These are phyloP conservation scores for Coniochaeta pulveracea DNA, from an alignment of 2,329 filamentous ascomycete genomes.

Conservation along the genomic window DNA sequence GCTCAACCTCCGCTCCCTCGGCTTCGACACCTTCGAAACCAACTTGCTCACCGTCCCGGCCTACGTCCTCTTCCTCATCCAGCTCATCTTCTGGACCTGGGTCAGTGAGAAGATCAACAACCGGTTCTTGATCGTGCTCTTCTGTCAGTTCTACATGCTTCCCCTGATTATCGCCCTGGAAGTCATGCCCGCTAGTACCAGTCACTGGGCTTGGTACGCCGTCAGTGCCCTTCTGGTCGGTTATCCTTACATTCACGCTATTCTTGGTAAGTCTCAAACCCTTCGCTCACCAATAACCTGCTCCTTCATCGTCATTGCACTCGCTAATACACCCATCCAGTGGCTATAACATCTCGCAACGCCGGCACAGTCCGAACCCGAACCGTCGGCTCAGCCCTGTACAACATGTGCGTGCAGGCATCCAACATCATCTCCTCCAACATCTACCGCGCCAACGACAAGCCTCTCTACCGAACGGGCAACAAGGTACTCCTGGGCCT, in stretches of 20 bases:
- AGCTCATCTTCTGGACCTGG: slow-evolving; percentile 35
- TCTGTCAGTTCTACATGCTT: slow-evolving; percentile 38
- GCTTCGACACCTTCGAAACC: slow-evolving; percentile 39
- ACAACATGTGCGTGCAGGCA: slow-evolving; percentile 43
- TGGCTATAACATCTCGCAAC: slow-evolving; percentile 50
- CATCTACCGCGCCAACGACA: slow-evolving; percentile 27
- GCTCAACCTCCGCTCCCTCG: slow-evolving; percentile 35
- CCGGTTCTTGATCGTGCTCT: slow-evolving; percentile 27
- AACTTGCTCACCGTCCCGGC: slow-evolving; percentile 44
- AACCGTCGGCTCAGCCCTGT: slow-evolving; percentile 48
- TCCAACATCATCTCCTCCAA: slow-evolving; percentile 30
- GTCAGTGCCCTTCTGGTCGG: slow-evolving; percentile 30
- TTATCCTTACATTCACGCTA: slow-evolving; percentile 31
- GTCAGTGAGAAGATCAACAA: slow-evolving; percentile 31
- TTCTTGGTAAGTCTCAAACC: slow-evolving; percentile 17
- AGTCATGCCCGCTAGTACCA: slow-evolving; percentile 20
- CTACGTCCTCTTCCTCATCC: slow-evolving; percentile 30
- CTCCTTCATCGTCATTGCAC: neutral
- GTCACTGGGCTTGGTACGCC: slow-evolving; percentile 33
- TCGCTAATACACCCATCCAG: slow-evolving; percentile 22
- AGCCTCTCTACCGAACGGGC: slow-evolving; percentile 30
- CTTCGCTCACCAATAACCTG: neutral
- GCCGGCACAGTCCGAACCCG: slow-evolving; percentile 50
- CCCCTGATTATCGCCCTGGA: slow-evolving; percentile 36
- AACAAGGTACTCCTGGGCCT: slow-evolving; percentile 29